These are phyloP conservation scores for Diospyros kaki DNA, from an alignment of 148 eudicot genomes.

Conservation along the genomic window DNA sequence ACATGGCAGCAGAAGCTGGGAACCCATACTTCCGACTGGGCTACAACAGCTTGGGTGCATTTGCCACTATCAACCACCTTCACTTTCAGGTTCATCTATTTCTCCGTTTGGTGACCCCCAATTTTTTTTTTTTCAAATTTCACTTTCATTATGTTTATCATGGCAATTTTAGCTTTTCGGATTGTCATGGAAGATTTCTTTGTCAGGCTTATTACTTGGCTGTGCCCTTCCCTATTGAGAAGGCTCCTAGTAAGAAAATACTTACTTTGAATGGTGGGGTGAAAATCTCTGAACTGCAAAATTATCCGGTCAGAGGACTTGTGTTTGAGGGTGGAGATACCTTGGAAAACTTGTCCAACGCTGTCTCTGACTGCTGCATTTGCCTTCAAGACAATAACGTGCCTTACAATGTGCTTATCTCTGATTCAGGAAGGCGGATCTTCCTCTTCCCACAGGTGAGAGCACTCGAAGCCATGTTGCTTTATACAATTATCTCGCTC, in stretches of 20 bases:
- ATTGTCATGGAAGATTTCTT: not conserved
- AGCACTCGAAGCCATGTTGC: not conserved
- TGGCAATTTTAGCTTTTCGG: not conserved
- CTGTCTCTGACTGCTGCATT: conserved; percentile 65
- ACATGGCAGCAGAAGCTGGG: conserved; percentile 79
- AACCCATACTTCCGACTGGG: conserved; percentile 83
- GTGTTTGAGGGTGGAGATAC: conserved; percentile 74
- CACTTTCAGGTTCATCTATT: conserved; percentile 70
- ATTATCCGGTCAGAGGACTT: conserved; percentile 80
- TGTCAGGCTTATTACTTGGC: conserved; percentile 81
- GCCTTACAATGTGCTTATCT: conserved; percentile 80
- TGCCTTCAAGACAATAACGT: conserved; percentile 80
- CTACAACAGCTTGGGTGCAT: conserved; percentile 96
- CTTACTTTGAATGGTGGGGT: conserved; percentile 39
- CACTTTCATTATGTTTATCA: not conserved
- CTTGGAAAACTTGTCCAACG: conserved; percentile 51
- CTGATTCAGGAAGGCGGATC: conserved; percentile 72
- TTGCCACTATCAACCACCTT: conserved; percentile 96
- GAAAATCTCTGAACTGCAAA: conserved; percentile 47
- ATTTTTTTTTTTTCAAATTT: not conserved
- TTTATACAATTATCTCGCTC: not conserved
- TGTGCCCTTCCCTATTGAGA: conserved; percentile 77
- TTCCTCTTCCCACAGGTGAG: conserved; percentile 84
- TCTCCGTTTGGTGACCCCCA: not conserved
- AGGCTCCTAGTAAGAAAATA: conserved; percentile 57